Conservation (phyloP, 495 filamentous ascomycete species). For the Neurospora sp. region DNA sequence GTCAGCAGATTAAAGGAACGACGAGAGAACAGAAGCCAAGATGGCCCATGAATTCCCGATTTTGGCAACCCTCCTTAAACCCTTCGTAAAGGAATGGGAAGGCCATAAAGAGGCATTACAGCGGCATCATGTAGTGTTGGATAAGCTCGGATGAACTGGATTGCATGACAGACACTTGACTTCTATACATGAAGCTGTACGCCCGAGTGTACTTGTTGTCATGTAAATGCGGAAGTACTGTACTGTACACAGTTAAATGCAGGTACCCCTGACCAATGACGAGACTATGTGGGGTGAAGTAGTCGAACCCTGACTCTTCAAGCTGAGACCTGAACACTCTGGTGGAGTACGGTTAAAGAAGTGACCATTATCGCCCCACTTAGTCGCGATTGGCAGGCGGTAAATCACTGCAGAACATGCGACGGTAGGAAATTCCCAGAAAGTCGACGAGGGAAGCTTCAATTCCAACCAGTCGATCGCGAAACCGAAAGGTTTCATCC, state of each 20-base stretch:
- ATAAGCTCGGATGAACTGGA: neutral
- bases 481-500: neutral
- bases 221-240: neutral
- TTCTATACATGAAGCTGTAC: neutral
- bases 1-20: neutral
- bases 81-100: neutral
- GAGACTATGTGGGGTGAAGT: neutral
- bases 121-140: neutral
- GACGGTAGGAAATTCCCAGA: constrained; percentile 10
- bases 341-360: neutral
- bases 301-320: neutral
- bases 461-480: neutral
- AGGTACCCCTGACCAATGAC: neutral
- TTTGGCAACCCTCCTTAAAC: neutral
- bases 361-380: constrained; percentile 6
- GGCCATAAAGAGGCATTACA: neutral
- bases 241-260: neutral
- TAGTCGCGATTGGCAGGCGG: constrained; percentile 15
- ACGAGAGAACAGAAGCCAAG: neutral
- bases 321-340: neutral
- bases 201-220: neutral
- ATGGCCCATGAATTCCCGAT: neutral
- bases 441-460: neutral
- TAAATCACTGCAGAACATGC: constrained; percentile 11
- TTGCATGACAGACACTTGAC: neutral